Evolutionary conservation across 768 basidiomycete species (phyloP), one percentile per base, ranked within the genome.

Genomic region (Trametes cinnabarina): DNA sequence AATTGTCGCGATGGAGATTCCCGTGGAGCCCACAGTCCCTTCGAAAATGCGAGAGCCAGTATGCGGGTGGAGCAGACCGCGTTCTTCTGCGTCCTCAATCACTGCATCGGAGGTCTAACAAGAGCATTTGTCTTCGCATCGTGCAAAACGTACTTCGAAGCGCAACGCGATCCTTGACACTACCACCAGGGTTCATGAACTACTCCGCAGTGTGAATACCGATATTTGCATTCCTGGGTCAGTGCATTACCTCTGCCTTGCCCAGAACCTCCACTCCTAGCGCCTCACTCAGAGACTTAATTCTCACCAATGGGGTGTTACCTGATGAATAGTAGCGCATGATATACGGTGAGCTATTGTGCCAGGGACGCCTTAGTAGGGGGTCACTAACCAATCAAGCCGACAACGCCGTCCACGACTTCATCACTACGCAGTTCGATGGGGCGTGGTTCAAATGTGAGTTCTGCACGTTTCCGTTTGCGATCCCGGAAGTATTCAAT

Each of bases 91-190:
- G 66, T 98, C 91, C 61, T 94, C 83, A 63, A 99, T 93, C 79
- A 98, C 96, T 98, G 68, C 37, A 39, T 14, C 4, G 37, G 17
- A 9, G 37, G 37, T 39, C 5, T 8, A n/a, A 15, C 14, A 14
- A 15, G 5, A 39, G 9, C 10, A 39, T 15, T 14, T 15, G 37
- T n/a, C 11, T 15, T 39, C 42, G 11, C 47, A 23, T n/a, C 37
- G 2, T 25, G 58, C 5, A 2, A 25, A 17, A 63, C 84, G 58
- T 67, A 97, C 95, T 92, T 71, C 86, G 82, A 58, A 98, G 71
- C 0, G 95, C 96, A n/a, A 98, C 96, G 28, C 97, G 84, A 71
- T 99, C 97, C 71, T 99, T 99, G 48, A 98, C 90, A 52, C 95
- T 98, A 39, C 97, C 97, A 23, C 96, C 96, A 1, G 97, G 96